Evolutionary conservation across 2,329 filamentous ascomycete species (phyloP), one percentile per base, ranked within the genome.

Genomic region (Aspergillus chevalieri): DNA sequence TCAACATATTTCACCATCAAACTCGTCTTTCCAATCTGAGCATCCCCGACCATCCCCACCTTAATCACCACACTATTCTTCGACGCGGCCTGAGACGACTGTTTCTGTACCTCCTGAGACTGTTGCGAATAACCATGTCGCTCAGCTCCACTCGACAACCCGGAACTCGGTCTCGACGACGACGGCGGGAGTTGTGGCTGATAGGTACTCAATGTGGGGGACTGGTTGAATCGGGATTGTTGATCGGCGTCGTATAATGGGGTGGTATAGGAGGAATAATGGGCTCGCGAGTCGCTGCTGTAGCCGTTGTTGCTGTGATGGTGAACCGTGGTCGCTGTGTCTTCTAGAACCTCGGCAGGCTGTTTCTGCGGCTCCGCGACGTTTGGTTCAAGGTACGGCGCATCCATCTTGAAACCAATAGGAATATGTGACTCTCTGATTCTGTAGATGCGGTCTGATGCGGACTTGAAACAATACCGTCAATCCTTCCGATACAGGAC

Each of bases 1-100:
- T 98, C 93, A 49, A 98, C 93, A 66, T 98, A 98, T 72, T 98
- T 98, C 65, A 98, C 93, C 93, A 98, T 98, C 67, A 98, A 74
- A 57, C 91, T 96, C 15, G 93, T 98, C 81, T 98, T 98, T 66
- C 93, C 93, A 61, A 98, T 98, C 73, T 98, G 93, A 50, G 93
- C 93, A 74, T 98, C 93, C 43, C 93, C 93, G 43, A 98, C 93
- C 93, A 98, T 98, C 65, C 93, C 93, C 46, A 98, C 93, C 74
- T 98, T 98, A 78, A 98, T 97, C 50, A 98, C 93, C 34, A 98
- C 93, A 62, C 81, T 85, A 54, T 74, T 77, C 61, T 75, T 76
- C 39, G 67, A 65, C 17, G 72, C 63, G 4, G 26, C 5, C 46
- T 65, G 67, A 2, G 73, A 61, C 7, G 65, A 63, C 43, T 76